Percentiles rank a stretch among this genome's conserved stretches.
These are phyloP conservation scores for Stevia rebaudiana DNA, from an alignment of 140 eudicot genomes.

Conservation along the genomic window DNA sequence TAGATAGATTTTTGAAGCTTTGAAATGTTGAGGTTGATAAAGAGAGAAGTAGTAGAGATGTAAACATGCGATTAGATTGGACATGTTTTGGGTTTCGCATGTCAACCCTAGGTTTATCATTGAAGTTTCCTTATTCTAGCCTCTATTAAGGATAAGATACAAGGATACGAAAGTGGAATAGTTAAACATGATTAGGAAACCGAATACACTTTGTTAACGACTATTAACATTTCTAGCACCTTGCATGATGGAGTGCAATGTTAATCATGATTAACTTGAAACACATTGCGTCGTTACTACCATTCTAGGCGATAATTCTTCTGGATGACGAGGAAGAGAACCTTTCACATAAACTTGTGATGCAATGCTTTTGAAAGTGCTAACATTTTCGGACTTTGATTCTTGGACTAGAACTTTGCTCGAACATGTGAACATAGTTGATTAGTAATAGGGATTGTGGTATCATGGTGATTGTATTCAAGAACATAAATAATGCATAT, in stretches of 20 bases:
- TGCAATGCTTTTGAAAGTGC: not conserved
- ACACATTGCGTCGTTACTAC: too few relatives aligned
- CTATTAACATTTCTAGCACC: not conserved
- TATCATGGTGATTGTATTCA: not conserved
- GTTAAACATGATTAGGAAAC: constrained; percentile 5
- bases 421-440: not conserved
- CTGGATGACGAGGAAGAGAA: not conserved
- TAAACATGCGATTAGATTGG: constrained; percentile 10
- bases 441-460: not conserved
- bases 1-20: constrained; percentile 14
- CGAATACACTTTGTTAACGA: not conserved
- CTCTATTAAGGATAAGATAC: not conserved
- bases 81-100: constrained; percentile 15
- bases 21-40: not conserved
- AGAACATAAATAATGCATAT: not conserved
- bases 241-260: not conserved
- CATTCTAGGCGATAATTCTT: not conserved
- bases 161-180: not conserved
- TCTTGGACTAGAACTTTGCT: not conserved
- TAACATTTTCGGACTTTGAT: not conserved
- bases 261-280: not conserved
- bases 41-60: constrained; percentile 10
- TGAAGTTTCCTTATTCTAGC: not conserved
- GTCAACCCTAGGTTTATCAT: not conserved
- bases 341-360: not conserved